A percentile compares a stretch with the other conserved stretches of the same genome.
phyloP scores from a whole-genome alignment of 495 filamentous ascomycete genomes.

The Sordaria brevicollis region DNA sequence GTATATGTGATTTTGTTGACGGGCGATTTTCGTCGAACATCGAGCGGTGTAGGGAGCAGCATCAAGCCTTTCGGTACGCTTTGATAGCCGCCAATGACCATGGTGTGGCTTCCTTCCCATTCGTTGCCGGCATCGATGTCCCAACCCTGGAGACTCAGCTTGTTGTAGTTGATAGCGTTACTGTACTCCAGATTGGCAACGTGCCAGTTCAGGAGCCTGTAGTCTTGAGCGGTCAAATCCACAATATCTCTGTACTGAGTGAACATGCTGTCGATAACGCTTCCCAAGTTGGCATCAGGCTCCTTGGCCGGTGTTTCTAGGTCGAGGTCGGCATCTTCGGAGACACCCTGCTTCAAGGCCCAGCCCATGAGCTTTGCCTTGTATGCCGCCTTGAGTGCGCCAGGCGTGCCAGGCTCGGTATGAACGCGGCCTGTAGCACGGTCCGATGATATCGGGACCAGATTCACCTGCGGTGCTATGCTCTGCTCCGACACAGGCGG shows the following conservation, averaged over 20 bases:
- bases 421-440: conserved; percentile 50
- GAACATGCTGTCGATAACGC: conserved; percentile 81
- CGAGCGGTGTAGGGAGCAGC: conserved; percentile 63
- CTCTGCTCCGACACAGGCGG: conserved; percentile 37
- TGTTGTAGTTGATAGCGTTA: conserved; percentile 77
- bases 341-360: conserved; percentile 55
- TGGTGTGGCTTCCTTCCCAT: conserved; percentile 86
- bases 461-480: conserved; percentile 36
- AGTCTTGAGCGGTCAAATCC: conserved; percentile 73
- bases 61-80: conserved; percentile 78
- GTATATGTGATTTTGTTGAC: conserved; percentile 64
- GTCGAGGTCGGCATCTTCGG: conserved; percentile 57
- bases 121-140: conserved; percentile 97
- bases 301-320: conserved; percentile 54
- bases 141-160: conserved; percentile 84
- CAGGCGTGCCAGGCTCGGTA: conserved; percentile 45
- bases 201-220: conserved; percentile 94
- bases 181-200: conserved; percentile 97
- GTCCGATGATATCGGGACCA: conserved; percentile 49
- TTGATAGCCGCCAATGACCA: conserved; percentile 86
- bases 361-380: conserved; percentile 75
- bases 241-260: conserved; percentile 77
- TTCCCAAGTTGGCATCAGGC: conserved; percentile 64
- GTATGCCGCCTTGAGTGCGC: conserved; percentile 50
- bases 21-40: conserved; percentile 60